phyloP scores from a whole-genome alignment of 2,329 filamentous ascomycete genomes.

The Aspergillus viridinutans region DNA sequence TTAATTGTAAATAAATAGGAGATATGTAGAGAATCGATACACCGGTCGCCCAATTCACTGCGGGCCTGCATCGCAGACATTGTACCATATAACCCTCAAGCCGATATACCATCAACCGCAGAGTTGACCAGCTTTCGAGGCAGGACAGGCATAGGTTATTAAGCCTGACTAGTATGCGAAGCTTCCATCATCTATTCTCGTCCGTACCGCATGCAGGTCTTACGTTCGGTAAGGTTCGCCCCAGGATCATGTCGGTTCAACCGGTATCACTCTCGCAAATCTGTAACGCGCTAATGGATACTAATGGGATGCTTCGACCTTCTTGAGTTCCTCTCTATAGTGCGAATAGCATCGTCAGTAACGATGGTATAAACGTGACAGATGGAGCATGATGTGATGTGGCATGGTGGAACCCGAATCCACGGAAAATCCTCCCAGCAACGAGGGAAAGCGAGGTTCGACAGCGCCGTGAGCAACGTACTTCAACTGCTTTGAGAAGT shows the following conservation, averaged over 20 bases:
- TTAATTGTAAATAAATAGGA: not conserved
- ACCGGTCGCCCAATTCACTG: not conserved
- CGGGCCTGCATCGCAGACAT: not conserved
- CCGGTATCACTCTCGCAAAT: conserved; percentile 2
- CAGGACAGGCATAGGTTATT: not conserved
- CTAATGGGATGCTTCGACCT: conserved; percentile 75
- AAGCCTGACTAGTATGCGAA: not conserved
- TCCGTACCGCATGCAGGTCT: not conserved
- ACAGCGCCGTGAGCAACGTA: conserved; percentile 45
- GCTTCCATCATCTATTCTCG: not conserved
- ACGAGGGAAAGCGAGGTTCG: not conserved
- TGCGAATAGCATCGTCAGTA: conserved; percentile 3
- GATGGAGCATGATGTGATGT: not conserved
- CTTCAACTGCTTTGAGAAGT: conserved; percentile 94
- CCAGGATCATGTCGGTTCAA: not conserved
- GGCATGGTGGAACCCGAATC: too few species aligned
- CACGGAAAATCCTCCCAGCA: not conserved
- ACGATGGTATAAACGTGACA: not conserved
- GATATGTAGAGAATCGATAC: not conserved
- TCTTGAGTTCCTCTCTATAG: conserved; percentile 72
- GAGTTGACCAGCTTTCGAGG: not conserved
- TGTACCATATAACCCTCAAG: not conserved
- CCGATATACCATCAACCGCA: not conserved
- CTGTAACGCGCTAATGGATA: conserved; percentile 31
- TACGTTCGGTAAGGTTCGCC: not conserved